Percentiles rank a stretch among this genome's conserved stretches.
Evolutionary conservation across 208 protist species (phyloP).

Genomic region (Trypanosoma lewisi): DNA sequence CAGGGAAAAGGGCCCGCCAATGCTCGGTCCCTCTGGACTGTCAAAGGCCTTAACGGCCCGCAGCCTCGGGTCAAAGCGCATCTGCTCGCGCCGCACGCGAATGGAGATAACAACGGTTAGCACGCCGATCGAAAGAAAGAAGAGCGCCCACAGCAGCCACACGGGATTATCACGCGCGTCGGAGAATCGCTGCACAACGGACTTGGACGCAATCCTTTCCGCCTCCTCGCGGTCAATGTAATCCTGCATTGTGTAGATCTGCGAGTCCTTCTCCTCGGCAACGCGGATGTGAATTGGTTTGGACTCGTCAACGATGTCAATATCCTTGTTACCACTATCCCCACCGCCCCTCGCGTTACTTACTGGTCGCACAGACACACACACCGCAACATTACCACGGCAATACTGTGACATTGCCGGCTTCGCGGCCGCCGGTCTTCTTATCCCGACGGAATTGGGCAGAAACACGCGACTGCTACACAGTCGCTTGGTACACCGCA

Average conservation of each 20-base stretch:
- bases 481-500: not conserved
- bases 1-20: constrained; percentile 73
- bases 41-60: constrained; percentile 75
- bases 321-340: constrained; percentile 33
- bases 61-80: constrained; percentile 75
- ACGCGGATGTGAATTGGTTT: constrained; percentile 76
- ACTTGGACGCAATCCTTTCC: constrained; percentile 36
- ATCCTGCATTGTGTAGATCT: constrained; percentile 80
- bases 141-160: constrained; percentile 78
- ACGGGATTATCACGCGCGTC: constrained; percentile 71
- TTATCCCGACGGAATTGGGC: not conserved
- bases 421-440: not conserved
- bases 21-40: constrained; percentile 62
- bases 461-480: not conserved
- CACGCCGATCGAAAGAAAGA: constrained; percentile 46
- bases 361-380: not conserved
- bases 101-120: constrained; percentile 73
- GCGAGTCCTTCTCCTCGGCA: constrained; percentile 67
- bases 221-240: constrained; percentile 74
- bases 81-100: constrained; percentile 70
- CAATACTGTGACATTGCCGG: not conserved
- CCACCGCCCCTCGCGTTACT: not conserved
- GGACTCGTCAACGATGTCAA: constrained; percentile 57
- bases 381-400: not conserved
- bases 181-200: constrained; percentile 46